Conservation (phyloP, 1,284 basidiomycete species). For the Bondarzewia mesenterica region DNA sequence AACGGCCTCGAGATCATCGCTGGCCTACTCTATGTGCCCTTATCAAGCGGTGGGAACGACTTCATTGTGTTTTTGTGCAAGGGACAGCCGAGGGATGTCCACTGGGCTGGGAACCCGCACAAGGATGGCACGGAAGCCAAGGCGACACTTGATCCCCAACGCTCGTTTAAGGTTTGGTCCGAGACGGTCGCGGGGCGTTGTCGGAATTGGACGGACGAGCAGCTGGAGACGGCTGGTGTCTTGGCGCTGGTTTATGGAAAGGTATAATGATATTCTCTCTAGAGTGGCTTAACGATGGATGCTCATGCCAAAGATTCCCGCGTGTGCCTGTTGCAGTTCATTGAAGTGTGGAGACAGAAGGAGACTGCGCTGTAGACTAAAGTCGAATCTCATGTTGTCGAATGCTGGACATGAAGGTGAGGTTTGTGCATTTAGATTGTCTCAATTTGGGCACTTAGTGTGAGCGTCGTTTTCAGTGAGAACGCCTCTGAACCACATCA, state of each 20-base stretch:
- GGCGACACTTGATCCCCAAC: slow-evolving; percentile 60
- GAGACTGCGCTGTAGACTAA: slow-evolving; percentile 73
- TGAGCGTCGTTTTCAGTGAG: slow-evolving; percentile 37
- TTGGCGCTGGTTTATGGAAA: slow-evolving; percentile 81
- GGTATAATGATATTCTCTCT: slow-evolving; percentile 21
- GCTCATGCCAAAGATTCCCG: background rate
- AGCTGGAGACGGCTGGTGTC: slow-evolving; percentile 81
- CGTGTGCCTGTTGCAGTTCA: slow-evolving; percentile 44
- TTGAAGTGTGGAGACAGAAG: slow-evolving; percentile 85
- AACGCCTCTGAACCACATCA: slow-evolving; percentile 71
- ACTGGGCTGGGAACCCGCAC: slow-evolving; percentile 78
- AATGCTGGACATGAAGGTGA: slow-evolving; percentile 84
- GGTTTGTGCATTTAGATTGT: background rate
- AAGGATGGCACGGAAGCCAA: slow-evolving; percentile 21
- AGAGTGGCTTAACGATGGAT: background rate
- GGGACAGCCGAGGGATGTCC: slow-evolving; percentile 65
- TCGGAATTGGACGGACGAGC: slow-evolving; percentile 80
- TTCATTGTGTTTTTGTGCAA: slow-evolving; percentile 81
- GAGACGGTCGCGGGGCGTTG: slow-evolving; percentile 71
- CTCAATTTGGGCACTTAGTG: background rate
- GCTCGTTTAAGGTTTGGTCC: slow-evolving; percentile 80
- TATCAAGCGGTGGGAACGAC: slow-evolving; percentile 64
- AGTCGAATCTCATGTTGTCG: slow-evolving; percentile 71
- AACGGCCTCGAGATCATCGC: slow-evolving; percentile 69
- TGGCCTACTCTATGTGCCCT: slow-evolving; percentile 75